Conservation (phyloP, 2,329 filamentous ascomycete species). For the Thermochaetoides dissita region DNA sequence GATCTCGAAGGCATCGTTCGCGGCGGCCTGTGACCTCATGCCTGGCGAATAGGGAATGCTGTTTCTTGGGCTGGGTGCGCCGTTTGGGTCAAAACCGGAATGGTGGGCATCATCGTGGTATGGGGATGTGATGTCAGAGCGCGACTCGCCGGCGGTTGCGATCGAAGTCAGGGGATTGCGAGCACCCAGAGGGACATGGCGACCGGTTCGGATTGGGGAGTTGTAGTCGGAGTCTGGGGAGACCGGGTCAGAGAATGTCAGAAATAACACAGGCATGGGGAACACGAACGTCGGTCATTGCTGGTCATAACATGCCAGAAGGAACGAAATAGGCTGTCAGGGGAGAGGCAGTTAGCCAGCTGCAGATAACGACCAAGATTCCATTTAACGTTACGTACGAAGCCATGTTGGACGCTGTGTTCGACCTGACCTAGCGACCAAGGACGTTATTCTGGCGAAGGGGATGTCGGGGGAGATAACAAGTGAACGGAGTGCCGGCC, state of each 20-base stretch:
- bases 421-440: no score
- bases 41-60: conserved; percentile 76
- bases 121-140: conserved; percentile 64
- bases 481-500: no score
- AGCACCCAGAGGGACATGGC: conserved; percentile 67
- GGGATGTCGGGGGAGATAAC: no score
- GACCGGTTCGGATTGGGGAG: conserved; percentile 80
- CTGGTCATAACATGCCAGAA: conserved; percentile 91
- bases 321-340: conserved; percentile 57
- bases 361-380: conserved; percentile 7
- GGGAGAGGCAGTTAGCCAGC: conserved; percentile 11
- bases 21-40: conserved; percentile 60
- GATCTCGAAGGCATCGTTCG: conserved; percentile 54
- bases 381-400: conserved; percentile 7
- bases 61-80: conserved; percentile 46
- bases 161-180: conserved; percentile 72
- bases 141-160: conserved; percentile 78
- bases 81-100: conserved; percentile 33
- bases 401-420: conserved; percentile 9
- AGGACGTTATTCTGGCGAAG: no score
- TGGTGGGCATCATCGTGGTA: conserved; percentile 59
- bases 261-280: background rate
- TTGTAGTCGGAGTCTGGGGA: conserved; percentile 73
- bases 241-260: conserved; percentile 9
- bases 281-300: conserved; percentile 49